Base-by-base conservation (phyloP, 148 eudicot genomes). In the Cornus suecica region DNA sequence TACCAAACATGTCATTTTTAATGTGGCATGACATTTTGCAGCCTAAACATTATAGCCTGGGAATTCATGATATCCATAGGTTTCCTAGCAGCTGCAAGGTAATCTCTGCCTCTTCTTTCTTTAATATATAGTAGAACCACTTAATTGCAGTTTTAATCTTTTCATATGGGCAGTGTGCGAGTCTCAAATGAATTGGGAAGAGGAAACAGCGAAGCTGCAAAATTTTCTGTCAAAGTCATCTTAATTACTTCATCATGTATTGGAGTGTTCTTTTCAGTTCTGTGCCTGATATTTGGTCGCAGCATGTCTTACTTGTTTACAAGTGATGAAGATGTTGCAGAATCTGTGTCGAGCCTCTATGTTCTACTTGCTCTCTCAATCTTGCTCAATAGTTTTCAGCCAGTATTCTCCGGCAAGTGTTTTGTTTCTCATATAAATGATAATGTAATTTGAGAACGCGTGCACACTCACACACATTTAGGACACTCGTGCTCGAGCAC, bases 171-270 rank as follows among this genome's bases (percentile, higher is more conserved):
- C 60, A 90, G 97, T 45, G 97, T 92, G 4, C 82, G 94, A 61
- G 93, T 92, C 42, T 75, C 94, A 27, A 92, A 88, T 77, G 97
- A 92, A 83, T 80, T 92, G 51, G 94, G 94, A 31, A 86, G 81
- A 79, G 94, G 97, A 73, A 80, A 89, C 76, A 86, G 88, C 31
- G 79, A 87, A 73, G 90, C 88, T 13, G 86, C 86, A 23, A 90
- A 84, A 79, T 92, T 92, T 79, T 80, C 94, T 2, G 87, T 92
- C 37, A 84, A 86, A 79, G 90, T 92, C 70, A 52, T 88, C 62
- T 25, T 90, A 18, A 65, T 23, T 66, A 92, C 92, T 58, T 86
- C 97, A 42, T 41, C 81, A 37, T 1, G 58, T 24, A 73, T 92
- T 18, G 93, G 91, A 25, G 1, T 85, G 63, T 68, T 90, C 73